A percentile compares a stretch with the other conserved stretches of the same genome.
Conservation (phyloP, 2,329 filamentous ascomycete genomes). For the Drechslerella coelobrocha region DNA sequence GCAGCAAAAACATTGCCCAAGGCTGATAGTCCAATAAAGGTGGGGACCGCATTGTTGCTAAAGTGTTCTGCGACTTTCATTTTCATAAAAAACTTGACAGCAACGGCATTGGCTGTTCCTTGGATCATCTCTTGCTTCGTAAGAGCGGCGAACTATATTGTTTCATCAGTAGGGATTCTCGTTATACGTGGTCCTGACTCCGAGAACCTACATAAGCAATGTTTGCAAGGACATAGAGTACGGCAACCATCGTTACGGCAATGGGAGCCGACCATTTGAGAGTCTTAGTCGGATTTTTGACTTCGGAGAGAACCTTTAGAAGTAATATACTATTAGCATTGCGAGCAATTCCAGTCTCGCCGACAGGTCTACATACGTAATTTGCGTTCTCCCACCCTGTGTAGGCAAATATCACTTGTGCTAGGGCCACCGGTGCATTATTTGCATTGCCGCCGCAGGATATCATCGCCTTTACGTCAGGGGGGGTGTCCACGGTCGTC, state of each 20-base stretch:
- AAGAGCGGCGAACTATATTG: constrained; percentile 65
- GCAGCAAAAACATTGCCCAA: constrained; percentile 69
- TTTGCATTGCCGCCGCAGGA: constrained; percentile 40
- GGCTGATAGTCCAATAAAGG: constrained; percentile 68
- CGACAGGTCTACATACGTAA: constrained; percentile 57
- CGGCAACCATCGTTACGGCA: constrained; percentile 66
- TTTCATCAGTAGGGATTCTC: not conserved
- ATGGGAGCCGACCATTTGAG: constrained; percentile 66
- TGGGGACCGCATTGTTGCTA: constrained; percentile 62
- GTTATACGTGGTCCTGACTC: not conserved
- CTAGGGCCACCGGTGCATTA: constrained; percentile 56
- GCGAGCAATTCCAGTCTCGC: not conserved
- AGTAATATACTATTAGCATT: not conserved
- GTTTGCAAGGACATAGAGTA: constrained; percentile 70
- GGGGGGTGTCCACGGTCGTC: constrained; percentile 39
- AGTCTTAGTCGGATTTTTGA: constrained; percentile 65
- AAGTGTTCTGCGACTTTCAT: constrained; percentile 64
- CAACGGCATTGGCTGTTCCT: constrained; percentile 64
- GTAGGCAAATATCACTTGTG: constrained; percentile 69
- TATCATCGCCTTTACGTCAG: constrained; percentile 29
- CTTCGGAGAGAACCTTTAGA: constrained; percentile 63
- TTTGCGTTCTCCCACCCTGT: constrained; percentile 71
- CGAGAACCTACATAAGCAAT: constrained; percentile 63
- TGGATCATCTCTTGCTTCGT: constrained; percentile 66
- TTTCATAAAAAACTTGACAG: constrained; percentile 68